Base-by-base conservation (phyloP, 805 yeast genomes). In the Sugiyamaella boreocaroliniensis region DNA sequence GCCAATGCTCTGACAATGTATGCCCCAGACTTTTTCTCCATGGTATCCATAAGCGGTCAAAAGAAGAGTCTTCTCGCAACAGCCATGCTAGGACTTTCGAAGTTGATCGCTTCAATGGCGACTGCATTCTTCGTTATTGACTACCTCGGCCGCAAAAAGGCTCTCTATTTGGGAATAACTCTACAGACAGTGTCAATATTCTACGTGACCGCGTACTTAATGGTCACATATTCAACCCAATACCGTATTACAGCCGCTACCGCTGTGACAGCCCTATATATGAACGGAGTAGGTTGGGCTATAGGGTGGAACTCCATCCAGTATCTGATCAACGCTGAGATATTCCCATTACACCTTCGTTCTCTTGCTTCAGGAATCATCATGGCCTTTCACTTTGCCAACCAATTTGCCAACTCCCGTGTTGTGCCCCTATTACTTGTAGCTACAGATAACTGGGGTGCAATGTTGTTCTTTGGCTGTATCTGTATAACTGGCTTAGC, bases 271-370 rank as follows among this genome's bases (percentile, higher is more conserved):
- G 72, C 78, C 47, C 59, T 80, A 26, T 79, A 68, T 58, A 58
- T 79, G 40, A 69, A 73, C 32, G 83, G 83, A 58, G 69, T 72
- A 19, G 82, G 82, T 40, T 80, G 83, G 84, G 75, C 80, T 32
- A 63, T 79, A 65, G 83, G 83, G 40, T 80, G 78, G 75, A 80
- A 80, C 65, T 69, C 79, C 0, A 68, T 78, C 47, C 83, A 79
- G 62, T 79, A 79, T 60, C 68, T 79, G 57, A 65, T 79, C 58
- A 78, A 78, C 54, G 72, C 83, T 3, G 84, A 80, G 61, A 71
- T 80, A 50, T 72, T 79, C 61, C 83, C 83, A 19, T 65, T 79
- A 59, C 70, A 74, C 52, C 69, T 76, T 40, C 71, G 83, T 56
- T 72, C 74, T 40, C 65, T 76, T 56, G 82, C 78, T 26, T 76